Conservation (phyloP, 2,329 filamentous ascomycete species). For the Aspergillus sp. region DNA sequence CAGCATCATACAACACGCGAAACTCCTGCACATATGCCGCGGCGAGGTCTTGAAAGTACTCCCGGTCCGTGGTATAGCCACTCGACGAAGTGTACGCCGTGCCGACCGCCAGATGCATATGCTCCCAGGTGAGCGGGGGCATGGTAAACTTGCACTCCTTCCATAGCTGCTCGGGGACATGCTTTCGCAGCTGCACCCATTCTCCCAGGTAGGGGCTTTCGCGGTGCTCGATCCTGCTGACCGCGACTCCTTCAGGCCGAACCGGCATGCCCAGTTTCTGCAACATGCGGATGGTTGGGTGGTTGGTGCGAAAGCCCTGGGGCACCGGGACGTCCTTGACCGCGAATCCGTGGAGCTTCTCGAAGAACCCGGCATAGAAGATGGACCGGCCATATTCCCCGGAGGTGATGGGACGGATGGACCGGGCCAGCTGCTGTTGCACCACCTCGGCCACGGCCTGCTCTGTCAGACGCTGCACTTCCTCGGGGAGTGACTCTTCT, state of each 20-base stretch:
- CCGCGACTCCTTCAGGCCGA: neutral
- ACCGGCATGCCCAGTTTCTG: neutral
- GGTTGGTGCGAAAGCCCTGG: neutral
- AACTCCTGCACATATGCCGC: neutral
- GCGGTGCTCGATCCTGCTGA: neutral
- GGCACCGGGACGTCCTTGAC: neutral
- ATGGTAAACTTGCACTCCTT: neutral
- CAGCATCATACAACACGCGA: too few species aligned
- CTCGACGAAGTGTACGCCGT: neutral
- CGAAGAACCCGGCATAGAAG: too few species aligned
- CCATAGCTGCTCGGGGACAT: neutral
- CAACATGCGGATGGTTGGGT: constrained; percentile 1
- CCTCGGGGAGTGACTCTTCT: too few species aligned
- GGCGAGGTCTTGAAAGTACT: neutral
- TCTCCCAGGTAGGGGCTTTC: neutral
- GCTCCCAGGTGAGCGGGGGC: neutral
- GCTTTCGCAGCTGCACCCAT: neutral
- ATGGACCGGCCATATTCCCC: too few species aligned
- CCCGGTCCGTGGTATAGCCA: neutral
- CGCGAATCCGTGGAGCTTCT: neutral
- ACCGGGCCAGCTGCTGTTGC: too few species aligned
- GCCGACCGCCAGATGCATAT: neutral
- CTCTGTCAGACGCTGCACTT: too few species aligned
- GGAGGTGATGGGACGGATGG: too few species aligned
- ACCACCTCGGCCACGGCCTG: too few species aligned